These are phyloP conservation scores for Silene noctiflora DNA, from an alignment of 179 eudicot genomes.

Conservation along the genomic window DNA sequence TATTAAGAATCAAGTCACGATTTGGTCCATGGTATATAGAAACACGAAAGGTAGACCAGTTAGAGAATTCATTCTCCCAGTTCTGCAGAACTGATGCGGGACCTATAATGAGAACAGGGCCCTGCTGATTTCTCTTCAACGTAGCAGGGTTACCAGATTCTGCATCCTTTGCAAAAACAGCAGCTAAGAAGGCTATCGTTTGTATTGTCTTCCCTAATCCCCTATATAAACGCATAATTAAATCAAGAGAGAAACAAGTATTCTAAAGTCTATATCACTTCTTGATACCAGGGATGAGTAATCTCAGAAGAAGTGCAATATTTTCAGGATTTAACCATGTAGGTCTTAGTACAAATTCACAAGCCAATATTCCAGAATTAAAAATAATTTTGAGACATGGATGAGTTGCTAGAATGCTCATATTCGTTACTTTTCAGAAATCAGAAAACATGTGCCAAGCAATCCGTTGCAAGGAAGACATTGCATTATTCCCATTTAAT, in stretches of 20 bases:
- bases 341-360: background rate
- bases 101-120: constrained; percentile 75
- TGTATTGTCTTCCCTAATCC: constrained; percentile 98
- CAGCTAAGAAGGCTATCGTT: constrained; percentile 94
- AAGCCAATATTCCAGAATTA: background rate
- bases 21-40: constrained; percentile 86
- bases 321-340: background rate
- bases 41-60: constrained; percentile 77
- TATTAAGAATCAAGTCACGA: constrained; percentile 83
- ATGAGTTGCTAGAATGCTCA: background rate
- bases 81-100: constrained; percentile 90
- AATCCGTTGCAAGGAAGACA: background rate
- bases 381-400: too few relatives aligned
- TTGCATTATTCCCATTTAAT: background rate
- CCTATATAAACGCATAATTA: constrained; percentile 41
- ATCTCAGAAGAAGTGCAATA: background rate
- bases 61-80: constrained; percentile 90
- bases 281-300: background rate
- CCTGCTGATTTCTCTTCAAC: constrained; percentile 38
- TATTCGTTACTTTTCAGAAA: background rate
- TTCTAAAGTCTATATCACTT: constrained; percentile 13
- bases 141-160: constrained; percentile 32
- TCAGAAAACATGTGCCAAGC: background rate
- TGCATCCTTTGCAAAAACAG: constrained; percentile 81
- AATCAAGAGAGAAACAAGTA: constrained; percentile 13